Evolutionary conservation across 2,329 filamentous ascomycete genomes (phyloP), one percentile per base, ranked within the genome.

Genomic region (Pleoardoris graminearum): DNA sequence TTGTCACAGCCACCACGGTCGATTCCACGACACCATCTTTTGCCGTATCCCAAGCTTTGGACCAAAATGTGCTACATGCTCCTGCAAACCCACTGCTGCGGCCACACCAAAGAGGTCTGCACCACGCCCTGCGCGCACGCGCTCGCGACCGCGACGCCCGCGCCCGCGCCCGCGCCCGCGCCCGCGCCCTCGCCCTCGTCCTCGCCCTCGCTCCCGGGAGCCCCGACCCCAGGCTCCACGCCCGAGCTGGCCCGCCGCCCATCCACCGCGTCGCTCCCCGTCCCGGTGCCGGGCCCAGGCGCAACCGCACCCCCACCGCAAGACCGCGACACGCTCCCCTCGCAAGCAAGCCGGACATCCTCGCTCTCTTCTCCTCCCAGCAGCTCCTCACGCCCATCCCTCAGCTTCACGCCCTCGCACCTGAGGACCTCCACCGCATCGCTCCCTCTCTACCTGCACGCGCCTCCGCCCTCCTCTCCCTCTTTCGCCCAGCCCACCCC

Each of bases 41-140:
- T 10, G 25, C 25, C 25, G 25, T 5, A 5, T 6, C 42, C 29
- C 35, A 10, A 16, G n/a, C 11, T 3, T 8, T 5, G 5, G 16
- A 1, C 19, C 19, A 37, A 25, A 14, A 47, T 47, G 32, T 47
- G 44, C 22, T 22, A 47, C 12, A 47, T 27, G n/a, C 44, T 47
- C n/a, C 16, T 47, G 6, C 44, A 47, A 29, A 23, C 29, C n/a
- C 42, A 46, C 42, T n/a, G 50, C 48, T 71, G 69, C 52, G 47
- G 53, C 22, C 61, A 66, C 61, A 50, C 42, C 10, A 66, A 65
- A 23, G 44, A 44, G 7, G 57, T 69, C 47, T 68, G 61, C 54
- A 65, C 56, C 14, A 70, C 67, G 4, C 62, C 65, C 14, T 70
- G 68, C 37, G 46, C 53, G 1, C 52, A 61, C 45, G 67, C 65